phyloP scores from a whole-genome alignment of 1,139 yeast genomes.

The Geotrichum fermentans region DNA sequence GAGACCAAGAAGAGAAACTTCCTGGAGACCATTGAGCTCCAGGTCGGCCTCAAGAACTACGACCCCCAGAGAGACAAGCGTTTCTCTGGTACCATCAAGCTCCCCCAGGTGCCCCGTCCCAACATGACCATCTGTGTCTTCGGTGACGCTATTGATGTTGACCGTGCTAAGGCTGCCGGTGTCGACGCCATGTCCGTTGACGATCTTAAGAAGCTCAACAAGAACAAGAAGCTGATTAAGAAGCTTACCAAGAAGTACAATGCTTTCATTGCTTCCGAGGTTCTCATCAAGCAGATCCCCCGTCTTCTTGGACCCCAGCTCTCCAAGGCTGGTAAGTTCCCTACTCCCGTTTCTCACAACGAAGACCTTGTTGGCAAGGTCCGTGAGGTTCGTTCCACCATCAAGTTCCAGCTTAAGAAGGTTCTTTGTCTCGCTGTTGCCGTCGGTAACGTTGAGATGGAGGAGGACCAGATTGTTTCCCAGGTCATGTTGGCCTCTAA shows the following conservation, averaged over 20 bases:
- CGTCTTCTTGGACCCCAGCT: conserved; percentile 99
- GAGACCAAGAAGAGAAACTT: conserved; percentile 99
- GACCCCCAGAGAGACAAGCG: conserved; percentile 99
- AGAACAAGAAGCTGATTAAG: conserved; percentile 99
- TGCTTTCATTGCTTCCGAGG: conserved; percentile 99
- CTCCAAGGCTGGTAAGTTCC: conserved; percentile 99
- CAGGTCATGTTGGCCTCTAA: conserved; percentile 98
- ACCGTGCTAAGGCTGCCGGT: conserved; percentile 99
- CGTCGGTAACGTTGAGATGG: conserved; percentile 99
- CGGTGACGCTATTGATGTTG: conserved; percentile 99
- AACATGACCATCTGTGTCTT: conserved; percentile 99
- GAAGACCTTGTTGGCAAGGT: conserved; percentile 97
- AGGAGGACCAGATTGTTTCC: conserved; percentile 91
- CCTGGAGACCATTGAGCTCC: conserved; percentile 99
- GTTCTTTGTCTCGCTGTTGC: conserved; percentile 87
- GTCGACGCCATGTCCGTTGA: conserved; percentile 99
- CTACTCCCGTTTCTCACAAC: conserved; percentile 99
- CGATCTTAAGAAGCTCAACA: conserved; percentile 99
- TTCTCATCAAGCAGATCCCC: conserved; percentile 99
- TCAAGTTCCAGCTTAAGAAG: conserved; percentile 99
- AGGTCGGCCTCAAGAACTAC: conserved; percentile 99
- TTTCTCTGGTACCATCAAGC: conserved; percentile 99
- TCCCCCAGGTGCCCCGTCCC: conserved; percentile 99
- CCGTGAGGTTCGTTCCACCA: conserved; percentile 96
- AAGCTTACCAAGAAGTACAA: conserved; percentile 99